A percentile compares a stretch with the other conserved stretches of the same genome.
phyloP scores from a whole-genome alignment of 768 basidiomycete genomes.

The Nidularia pulvinata region DNA sequence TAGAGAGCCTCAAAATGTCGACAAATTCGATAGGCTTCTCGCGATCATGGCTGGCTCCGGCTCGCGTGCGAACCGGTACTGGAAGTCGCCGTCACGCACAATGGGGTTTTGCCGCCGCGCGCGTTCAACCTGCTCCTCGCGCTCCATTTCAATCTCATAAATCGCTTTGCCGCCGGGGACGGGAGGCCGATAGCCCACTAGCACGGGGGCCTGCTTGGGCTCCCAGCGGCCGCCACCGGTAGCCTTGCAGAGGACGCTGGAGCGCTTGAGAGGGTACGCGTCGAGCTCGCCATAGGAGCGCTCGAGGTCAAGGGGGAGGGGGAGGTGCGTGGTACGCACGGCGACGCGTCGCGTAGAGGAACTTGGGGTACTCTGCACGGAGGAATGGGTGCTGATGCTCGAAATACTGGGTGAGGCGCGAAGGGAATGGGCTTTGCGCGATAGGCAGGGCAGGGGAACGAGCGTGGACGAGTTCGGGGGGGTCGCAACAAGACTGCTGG shows the following conservation, averaged over 20 bases:
- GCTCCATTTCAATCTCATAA: slow-evolving; percentile 72
- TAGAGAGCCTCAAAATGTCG: slow-evolving; percentile 57
- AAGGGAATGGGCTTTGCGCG: slow-evolving; percentile 24
- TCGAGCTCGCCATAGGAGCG: slow-evolving; percentile 70
- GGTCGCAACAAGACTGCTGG: slow-evolving; percentile 22
- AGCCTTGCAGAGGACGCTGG: slow-evolving; percentile 72
- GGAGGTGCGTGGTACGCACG: slow-evolving; percentile 30
- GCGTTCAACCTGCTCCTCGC: slow-evolving; percentile 54
- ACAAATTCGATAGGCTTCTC: slow-evolving; percentile 47
- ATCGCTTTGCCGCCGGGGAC: slow-evolving; percentile 66
- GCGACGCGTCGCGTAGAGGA: slow-evolving; percentile 20
- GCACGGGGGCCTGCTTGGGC: slow-evolving; percentile 52
- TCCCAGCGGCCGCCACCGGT: slow-evolving; percentile 82
- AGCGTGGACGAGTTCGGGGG: slow-evolving; percentile 16
- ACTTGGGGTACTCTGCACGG: slow-evolving; percentile 23
- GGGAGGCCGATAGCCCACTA: slow-evolving; percentile 52
- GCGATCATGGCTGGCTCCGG: slow-evolving; percentile 41
- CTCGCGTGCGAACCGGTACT: slow-evolving; percentile 58
- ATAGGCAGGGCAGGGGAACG: slow-evolving; percentile 17
- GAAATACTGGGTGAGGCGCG: slow-evolving; percentile 28
- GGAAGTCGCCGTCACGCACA: slow-evolving; percentile 64
- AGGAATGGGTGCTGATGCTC: slow-evolving; percentile 28
- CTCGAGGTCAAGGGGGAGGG: slow-evolving; percentile 36
- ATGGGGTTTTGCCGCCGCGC: slow-evolving; percentile 58
- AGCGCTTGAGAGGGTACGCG: slow-evolving; percentile 70